Conservation (phyloP, 805 yeast species). For the Pichia pseudocactophila region DNA sequence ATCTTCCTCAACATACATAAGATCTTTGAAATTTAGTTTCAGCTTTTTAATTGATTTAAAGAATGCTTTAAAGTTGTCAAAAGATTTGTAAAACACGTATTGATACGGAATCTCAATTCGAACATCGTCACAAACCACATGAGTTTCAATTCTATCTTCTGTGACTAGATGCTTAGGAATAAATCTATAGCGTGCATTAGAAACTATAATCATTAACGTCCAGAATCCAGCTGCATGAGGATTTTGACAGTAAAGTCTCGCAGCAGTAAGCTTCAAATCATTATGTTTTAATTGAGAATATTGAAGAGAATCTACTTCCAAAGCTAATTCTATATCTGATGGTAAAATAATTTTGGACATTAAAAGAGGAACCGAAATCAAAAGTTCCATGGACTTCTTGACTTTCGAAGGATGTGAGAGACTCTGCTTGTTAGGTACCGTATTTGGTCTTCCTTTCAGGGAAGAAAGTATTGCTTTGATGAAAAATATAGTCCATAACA, state of each 20-base stretch:
- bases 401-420: not conserved
- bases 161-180: not conserved
- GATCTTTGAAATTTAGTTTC: constrained; percentile 17
- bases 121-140: constrained; percentile 18
- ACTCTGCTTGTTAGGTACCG: not conserved
- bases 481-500: constrained; percentile 25
- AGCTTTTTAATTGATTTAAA: constrained; percentile 62
- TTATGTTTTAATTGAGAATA: constrained; percentile 10
- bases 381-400: constrained; percentile 7
- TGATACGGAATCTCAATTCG: constrained; percentile 54
- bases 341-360: constrained; percentile 23
- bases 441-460: constrained; percentile 1
- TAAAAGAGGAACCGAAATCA: constrained; percentile 18
- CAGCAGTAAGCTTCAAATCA: constrained; percentile 16
- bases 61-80: constrained; percentile 73
- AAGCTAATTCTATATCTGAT: constrained; percentile 19
- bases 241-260: constrained; percentile 24
- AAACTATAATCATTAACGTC: constrained; percentile 17
- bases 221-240: constrained; percentile 21
- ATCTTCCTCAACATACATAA: constrained; percentile 17
- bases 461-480: constrained; percentile 13
- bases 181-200: constrained; percentile 1
- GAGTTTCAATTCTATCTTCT: constrained; percentile 10
- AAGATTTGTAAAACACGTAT: constrained; percentile 64
- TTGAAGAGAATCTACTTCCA: constrained; percentile 25